Conservation (phyloP, 2,329 filamentous ascomycete genomes). For the Venturia carpophila region DNA sequence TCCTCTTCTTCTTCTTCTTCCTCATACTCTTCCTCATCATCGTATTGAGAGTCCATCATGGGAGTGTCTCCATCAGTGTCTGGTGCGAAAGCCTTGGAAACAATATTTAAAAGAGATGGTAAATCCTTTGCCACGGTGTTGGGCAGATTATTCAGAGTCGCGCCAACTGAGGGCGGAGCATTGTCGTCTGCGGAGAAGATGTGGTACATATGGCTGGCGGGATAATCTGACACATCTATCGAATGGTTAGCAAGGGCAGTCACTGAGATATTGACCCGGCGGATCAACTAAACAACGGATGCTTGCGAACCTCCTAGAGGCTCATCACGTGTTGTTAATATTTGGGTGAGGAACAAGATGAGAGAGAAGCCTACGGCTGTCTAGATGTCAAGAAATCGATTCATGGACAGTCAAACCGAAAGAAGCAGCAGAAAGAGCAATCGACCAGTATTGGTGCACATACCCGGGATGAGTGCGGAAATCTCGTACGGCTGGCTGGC, state of each 20-base stretch:
- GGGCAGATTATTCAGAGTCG: constrained; percentile 40
- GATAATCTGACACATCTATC: constrained; percentile 53
- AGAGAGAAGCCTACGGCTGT: background rate
- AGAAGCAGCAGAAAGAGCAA: background rate
- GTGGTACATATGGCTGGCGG: constrained; percentile 49
- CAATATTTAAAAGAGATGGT: constrained; percentile 40
- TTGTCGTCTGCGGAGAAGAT: constrained; percentile 44
- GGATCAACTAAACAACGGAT: background rate
- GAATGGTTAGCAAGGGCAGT: background rate
- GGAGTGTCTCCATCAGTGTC: constrained; percentile 23
- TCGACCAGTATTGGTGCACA: constrained; percentile 1
- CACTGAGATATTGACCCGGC: background rate
- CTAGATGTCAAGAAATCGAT: background rate
- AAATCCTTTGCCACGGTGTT: constrained; percentile 40
- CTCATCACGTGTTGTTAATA: background rate
- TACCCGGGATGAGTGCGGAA: constrained; percentile 32
- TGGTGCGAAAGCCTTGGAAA: constrained; percentile 35
- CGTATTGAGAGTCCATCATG: constrained; percentile 16
- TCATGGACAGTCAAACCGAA: background rate
- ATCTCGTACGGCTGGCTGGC: constrained; percentile 25
- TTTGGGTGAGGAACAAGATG: background rate
- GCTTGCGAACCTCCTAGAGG: background rate
- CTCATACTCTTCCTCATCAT: constrained; percentile 30
- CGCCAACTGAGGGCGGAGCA: constrained; percentile 36
- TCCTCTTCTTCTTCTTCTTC: constrained; percentile 31